Evolutionary conservation across 1,284 basidiomycete genomes (phyloP), one percentile per base, ranked within the genome.

Genomic region (Moniliophthora roreri): DNA sequence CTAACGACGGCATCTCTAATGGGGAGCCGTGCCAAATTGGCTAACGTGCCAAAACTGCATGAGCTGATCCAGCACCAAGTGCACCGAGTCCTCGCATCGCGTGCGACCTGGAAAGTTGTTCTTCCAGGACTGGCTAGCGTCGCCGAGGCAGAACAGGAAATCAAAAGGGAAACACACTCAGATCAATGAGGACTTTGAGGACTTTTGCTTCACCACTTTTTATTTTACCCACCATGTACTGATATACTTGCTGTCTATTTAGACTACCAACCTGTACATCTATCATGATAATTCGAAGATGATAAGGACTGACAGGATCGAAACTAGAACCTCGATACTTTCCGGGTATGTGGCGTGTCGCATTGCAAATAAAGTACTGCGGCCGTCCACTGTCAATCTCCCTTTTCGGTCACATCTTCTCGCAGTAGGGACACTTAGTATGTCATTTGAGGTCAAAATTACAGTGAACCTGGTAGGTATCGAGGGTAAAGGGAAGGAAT

Each of bases 21-120:
- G 79, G 89, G 89, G 36, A 91, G 88, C 60, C 83, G 89, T 37
- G 89, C 90, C 35, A 90, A 91, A 67, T 76, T 92, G 1, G 88
- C 87, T 35, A 88, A 92, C 62, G 87, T 92, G 3, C 89, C 90
- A 23, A 92, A 92, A 66, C 71, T 92, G 11, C 90, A 92, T 59
- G 89, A 92, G 64, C 72, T 92, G 44, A 91, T 92, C 38, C 82
- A 89, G 61, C 78, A 84, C 62, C 88, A 91, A 72, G 80, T 89
- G 10, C 75, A 81, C 46, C 76, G 75, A 47, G 69, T 78, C 15
- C 75, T 92, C 23, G 73, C 78, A 28, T 73, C 83, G n/a, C 78
- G 77, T 53, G 84, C 81, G 18, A 81, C 79, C 10, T 89, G 87
- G 84, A 85, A 81, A 57, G 66, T 92, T 34, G 75, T 77, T 2